These are phyloP conservation scores for Chlorella sp. DNA, from an alignment of 139 green algal species.

Conservation along the genomic window DNA sequence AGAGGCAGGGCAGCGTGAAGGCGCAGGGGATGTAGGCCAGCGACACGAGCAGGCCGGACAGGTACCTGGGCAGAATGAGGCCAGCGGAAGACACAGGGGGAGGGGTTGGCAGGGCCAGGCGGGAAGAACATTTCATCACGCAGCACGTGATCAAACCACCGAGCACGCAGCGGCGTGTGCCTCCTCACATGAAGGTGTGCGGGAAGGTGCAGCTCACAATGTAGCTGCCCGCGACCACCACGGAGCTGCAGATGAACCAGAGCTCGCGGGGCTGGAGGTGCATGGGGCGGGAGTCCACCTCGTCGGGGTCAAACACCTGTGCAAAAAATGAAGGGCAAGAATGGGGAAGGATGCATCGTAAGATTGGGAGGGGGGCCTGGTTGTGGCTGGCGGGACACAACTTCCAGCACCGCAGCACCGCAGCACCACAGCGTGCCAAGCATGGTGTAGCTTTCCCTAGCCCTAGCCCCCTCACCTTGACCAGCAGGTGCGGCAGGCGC, in stretches of 20 bases:
- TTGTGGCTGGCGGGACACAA: no score
- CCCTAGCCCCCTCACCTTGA: not conserved
- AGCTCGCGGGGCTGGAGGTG: constrained; percentile 9
- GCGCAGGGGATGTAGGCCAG: constrained; percentile 28
- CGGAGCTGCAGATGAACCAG: constrained; percentile 16
- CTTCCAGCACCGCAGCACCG: no score
- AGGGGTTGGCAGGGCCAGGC: no score
- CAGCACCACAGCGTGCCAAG: no score
- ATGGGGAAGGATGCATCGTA: no score
- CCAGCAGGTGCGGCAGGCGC: constrained; percentile 25
- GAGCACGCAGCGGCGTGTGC: no score
- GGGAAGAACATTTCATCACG: no score
- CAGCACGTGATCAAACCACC: no score
- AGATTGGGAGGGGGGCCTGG: no score
- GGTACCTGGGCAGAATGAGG: not conserved
- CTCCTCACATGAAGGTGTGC: constrained; percentile 29
- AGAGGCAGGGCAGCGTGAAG: constrained; percentile 35
- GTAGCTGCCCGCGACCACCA: constrained; percentile 10
- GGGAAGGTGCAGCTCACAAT: constrained; percentile 22
- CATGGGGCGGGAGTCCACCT: constrained; percentile 10
- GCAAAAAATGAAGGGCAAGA: not conserved
- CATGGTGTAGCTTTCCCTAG: no score
- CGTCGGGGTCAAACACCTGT: constrained; percentile 29
- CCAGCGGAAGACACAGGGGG: no score
- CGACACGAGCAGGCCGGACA: constrained; percentile 31